Evolutionary conservation across 2,329 filamentous ascomycete genomes (phyloP), one percentile per base, ranked within the genome.

Genomic region (Fusarium penzigii): DNA sequence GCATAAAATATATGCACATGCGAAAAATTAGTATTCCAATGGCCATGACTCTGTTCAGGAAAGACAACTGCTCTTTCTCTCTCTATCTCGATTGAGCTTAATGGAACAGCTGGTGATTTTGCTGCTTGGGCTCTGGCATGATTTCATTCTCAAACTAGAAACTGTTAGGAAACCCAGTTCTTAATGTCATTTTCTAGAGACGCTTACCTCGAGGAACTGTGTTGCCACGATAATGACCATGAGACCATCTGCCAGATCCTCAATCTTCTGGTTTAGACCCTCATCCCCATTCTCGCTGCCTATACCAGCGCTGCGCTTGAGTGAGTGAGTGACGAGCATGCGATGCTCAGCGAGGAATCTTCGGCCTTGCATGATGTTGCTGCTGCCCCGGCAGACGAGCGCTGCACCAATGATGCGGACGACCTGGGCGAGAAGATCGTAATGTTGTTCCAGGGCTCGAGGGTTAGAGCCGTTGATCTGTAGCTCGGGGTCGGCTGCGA

Each of bases 401-500:
- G 90, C 88, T 5, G 90, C 88, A 44, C 88, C 88, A 51, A 99
- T 82, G 53, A 99, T 86, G 46, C 92, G 86, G 38, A 94, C 80
- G 9, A 96, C 82, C 49, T 88, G 85, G 38, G 90, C 84, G 14
- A 99, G 84, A 7, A 99, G 80, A 44, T 86, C 82, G 72, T 96
- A 97, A 73, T 95, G 95, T 65, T 87, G 87, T 58, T 86, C 83
- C 17, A 96, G 79, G 4, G 90, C 88, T 52, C 81, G 78, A 4
- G 83, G 77, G 62, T 91, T 87, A 49, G 86, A 80, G 49, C 87
- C 82, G 61, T 90, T 84, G 72, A 92, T 85, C 54, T 95, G 92
- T 49, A 99, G 85, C 70, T 99, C 94, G 1, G 94, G 94, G 69
- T 99, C 94, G 12, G 89, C 89, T 9, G 86, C 79, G 70, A 97